Conservation (phyloP, 2,329 filamentous ascomycete species). For the Magnaporthiopsis poae region DNA sequence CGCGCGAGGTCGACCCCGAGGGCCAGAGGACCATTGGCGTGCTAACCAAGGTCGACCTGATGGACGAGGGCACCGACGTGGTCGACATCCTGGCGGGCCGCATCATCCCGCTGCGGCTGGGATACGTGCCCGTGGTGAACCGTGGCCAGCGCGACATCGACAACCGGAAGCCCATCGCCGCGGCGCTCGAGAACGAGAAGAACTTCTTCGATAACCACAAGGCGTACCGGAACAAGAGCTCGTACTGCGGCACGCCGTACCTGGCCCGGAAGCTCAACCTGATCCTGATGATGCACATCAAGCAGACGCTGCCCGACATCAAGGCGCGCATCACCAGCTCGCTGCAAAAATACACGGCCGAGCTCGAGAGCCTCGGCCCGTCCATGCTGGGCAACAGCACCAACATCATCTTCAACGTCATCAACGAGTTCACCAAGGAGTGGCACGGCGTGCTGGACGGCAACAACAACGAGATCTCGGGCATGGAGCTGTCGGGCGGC, state of each 20-base stretch:
- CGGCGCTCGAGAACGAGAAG: conserved; percentile 86
- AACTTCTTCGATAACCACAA: conserved; percentile 98
- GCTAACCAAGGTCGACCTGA: conserved; percentile 90
- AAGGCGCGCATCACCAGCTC: conserved; percentile 93
- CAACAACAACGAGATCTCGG: conserved; percentile 92
- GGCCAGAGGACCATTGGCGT: conserved; percentile 93
- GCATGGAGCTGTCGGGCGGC: conserved; percentile 86
- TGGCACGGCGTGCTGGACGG: conserved; percentile 93
- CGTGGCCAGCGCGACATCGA: conserved; percentile 96
- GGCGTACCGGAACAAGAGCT: conserved; percentile 95
- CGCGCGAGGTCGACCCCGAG: conserved; percentile 89
- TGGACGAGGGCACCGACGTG: conserved; percentile 98
- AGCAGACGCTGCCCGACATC: conserved; percentile 96
- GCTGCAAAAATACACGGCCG: conserved; percentile 77
- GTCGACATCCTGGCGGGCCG: conserved; percentile 94
- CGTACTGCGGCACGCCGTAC: conserved; percentile 96
- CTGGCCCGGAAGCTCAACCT: conserved; percentile 92
- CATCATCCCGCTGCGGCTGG: conserved; percentile 87
- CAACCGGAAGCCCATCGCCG: conserved; percentile 89
- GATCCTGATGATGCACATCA: conserved; percentile 99
- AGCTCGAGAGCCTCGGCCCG: conserved; percentile 75
- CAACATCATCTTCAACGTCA: conserved; percentile 96
- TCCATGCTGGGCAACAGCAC: conserved; percentile 92
- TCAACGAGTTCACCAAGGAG: conserved; percentile 96
- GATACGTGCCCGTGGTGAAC: conserved; percentile 94